Evolutionary conservation across 768 basidiomycete species (phyloP), one percentile per base, ranked within the genome.

Genomic region (Kwoniella sp.): DNA sequence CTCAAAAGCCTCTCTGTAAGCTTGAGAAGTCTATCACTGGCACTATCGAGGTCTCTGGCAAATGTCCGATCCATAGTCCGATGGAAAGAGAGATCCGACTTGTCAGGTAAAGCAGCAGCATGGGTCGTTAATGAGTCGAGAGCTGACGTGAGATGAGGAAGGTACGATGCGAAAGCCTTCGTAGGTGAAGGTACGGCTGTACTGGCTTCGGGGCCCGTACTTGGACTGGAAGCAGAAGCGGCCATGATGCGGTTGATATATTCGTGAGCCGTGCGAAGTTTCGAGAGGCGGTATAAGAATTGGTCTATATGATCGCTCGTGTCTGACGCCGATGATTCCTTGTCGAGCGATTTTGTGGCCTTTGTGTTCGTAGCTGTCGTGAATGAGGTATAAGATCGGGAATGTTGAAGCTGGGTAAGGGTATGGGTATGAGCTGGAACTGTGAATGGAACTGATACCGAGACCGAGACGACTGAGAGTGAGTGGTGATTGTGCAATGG

Each of bases 1-100:
- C 77, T 72, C 47, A 96, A 75, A 19, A 93, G 82, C 58, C 82
- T 83, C 74, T 89, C 88, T 1, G 88, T 85, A 22, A 92, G 71
- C 8, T 82, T 78, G 22, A 96, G 83, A 1, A 94, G 83, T 29
- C 86, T 83, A 17, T 83, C 80, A 0, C 90, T 88, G 59, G 90
- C 85, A 2, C 73, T 78, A 72, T 97, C 93, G 36, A 96, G 80
- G 46, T 87, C 85, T 58, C 82, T 82, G 1, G 88, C 88, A 58
- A 96, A 83, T 1, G 80, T 82, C 3, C 85, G 80, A 77, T 94
- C 89, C 66, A 98, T 85, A 1, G 93, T 90, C 24, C 91, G 88
- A 80, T 96, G 91, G 79, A 93, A 97, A n/a, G 83, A 81, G 60
- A 98, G 82, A 81, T 97, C 94, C 15, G 82, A 67, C 2, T 92